Evolutionary conservation across 2,329 filamentous ascomycete species (phyloP), one percentile per base, ranked within the genome.

Genomic region (Phialemoniopsis sp.): DNA sequence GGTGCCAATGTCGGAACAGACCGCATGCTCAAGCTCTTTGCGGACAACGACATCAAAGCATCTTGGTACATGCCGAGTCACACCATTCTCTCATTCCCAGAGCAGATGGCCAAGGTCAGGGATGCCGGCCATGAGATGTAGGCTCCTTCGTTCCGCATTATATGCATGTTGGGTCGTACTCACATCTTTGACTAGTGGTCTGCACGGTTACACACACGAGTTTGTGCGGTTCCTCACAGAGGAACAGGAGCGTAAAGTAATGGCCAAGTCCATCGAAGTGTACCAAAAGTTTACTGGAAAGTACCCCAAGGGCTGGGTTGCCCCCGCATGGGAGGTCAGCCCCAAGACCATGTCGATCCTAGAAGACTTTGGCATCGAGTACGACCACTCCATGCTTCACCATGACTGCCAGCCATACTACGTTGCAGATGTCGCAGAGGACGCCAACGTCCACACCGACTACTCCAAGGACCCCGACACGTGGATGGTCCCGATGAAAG

Each of bases 311-410:
- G 67, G 67, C 2, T 70, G 62, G 53, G 68, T 66, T 8, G 64
- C 67, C 2, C 67, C 66, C 5, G 61, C 63, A 1, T 70, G 66
- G 64, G 54, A 52, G 15, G 62, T 63, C 2, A 59, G 54, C 13
- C 51, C 50, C 16, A 55, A 63, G 33, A 59, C 60, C 3, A 59
- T 69, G 15, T 52, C 57, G 15, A 52, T 66, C 19, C 50, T 71
- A 12, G 59, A 68, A 41, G 60, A 64, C 14, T 56, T 57, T 30
- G 66, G 64, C 0, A 62, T 70, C 14, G 45, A 64, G 21, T 71
- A 70, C 48, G 68, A 71, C 46, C 67, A 71, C 46, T 64, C 59
- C 3, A 67, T 70, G 50, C 67, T 71, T 65, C 67, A 71, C 46
- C 65, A 71, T 47, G 68, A 71, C 48, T 60, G 60, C 13, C 64